Conservation (phyloP, 2,329 filamentous ascomycete species). For the Trichoderma atroviride region DNA sequence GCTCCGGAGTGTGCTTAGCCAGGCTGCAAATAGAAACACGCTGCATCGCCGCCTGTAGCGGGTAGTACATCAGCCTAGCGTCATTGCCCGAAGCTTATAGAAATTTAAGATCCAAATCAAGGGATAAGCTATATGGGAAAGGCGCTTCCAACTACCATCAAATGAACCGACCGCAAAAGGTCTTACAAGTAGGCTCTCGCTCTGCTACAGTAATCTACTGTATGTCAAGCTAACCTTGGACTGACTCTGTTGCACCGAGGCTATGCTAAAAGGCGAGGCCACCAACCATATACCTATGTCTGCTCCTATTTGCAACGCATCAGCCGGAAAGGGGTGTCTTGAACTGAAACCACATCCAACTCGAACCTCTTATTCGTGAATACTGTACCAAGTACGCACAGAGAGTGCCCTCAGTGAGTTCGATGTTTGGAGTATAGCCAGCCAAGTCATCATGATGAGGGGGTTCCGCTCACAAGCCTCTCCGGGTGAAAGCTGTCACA, state of each 20-base stretch:
- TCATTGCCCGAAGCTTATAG: neutral
- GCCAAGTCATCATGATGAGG: constrained; percentile 3
- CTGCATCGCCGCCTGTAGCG: neutral
- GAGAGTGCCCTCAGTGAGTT: neutral
- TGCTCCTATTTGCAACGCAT: neutral
- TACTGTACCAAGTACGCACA: neutral
- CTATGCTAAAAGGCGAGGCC: neutral
- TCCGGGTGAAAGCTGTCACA: neutral
- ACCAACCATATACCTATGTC: neutral
- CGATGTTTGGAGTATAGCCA: neutral
- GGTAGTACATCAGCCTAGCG: neutral
- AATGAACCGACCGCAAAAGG: neutral
- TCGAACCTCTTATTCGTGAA: neutral
- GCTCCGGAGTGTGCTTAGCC: neutral
- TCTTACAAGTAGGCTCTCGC: neutral
- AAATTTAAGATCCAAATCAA: neutral
- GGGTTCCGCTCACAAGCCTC: neutral
- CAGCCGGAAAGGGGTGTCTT: neutral
- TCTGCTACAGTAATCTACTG: neutral
- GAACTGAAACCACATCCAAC: neutral
- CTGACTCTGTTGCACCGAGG: neutral
- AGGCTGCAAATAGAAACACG: neutral
- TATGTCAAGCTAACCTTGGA: neutral
- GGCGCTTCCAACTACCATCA: neutral
- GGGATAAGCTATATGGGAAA: neutral